Percentiles rank a stretch among this genome's conserved stretches.
These are phyloP conservation scores for Rhodotorula diobovata DNA, from an alignment of 768 basidiomycete genomes.

Conservation along the genomic window DNA sequence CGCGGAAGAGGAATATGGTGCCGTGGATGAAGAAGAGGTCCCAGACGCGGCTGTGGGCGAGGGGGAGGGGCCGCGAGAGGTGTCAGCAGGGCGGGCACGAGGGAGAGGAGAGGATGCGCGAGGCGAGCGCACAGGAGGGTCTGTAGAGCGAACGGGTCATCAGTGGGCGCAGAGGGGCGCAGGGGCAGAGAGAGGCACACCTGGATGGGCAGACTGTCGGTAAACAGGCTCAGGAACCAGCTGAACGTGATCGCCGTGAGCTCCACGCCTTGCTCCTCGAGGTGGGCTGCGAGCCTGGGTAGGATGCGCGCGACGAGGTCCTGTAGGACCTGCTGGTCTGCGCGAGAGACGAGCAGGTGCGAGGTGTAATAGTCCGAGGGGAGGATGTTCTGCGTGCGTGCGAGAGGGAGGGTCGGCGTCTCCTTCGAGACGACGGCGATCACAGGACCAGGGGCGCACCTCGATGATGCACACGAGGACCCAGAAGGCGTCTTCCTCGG, in stretches of 20 bases:
- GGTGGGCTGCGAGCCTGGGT: constrained; percentile 55
- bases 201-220: constrained; percentile 92
- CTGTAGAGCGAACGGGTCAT: not conserved
- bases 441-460: constrained; percentile 1
- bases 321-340: constrained; percentile 82
- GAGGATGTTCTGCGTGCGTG: constrained; percentile 55
- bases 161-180: too few species aligned
- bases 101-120: too few species aligned
- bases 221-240: constrained; percentile 95
- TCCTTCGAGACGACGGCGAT: not conserved
- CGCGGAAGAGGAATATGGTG: constrained; percentile 80
- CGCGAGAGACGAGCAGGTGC: constrained; percentile 81
- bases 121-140: not conserved
- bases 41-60: constrained; percentile 83
- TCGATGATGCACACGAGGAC: constrained; percentile 83
- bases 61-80: too few species aligned
- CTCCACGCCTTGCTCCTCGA: constrained; percentile 77
- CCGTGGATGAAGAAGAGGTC: constrained; percentile 92
- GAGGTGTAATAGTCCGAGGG: constrained; percentile 93
- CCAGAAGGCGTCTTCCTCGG: constrained; percentile 98
- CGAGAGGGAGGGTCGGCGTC: not conserved
- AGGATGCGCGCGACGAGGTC: constrained; percentile 64
- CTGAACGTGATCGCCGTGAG: constrained; percentile 93
- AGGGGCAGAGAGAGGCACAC: constrained; percentile 50
- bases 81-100: not conserved